These are phyloP conservation scores for Neurospora sp. DNA, from an alignment of 2,329 filamentous ascomycete genomes.

Conservation along the genomic window DNA sequence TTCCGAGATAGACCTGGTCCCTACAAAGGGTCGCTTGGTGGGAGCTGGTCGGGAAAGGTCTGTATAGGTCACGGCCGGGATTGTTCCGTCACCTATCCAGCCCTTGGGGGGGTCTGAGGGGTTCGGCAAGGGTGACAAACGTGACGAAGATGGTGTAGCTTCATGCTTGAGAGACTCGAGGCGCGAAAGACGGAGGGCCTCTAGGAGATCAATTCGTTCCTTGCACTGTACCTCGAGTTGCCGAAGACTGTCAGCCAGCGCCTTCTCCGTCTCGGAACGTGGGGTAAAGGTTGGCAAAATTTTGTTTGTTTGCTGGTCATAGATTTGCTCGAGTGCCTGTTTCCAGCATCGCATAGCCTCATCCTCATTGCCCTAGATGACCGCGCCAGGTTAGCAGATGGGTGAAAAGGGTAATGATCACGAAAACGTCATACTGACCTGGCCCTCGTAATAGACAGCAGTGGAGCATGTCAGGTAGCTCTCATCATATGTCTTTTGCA, in stretches of 20 bases:
- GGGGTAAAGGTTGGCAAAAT: conserved; percentile 59
- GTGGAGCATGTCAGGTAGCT: conserved; percentile 92
- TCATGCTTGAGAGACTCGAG: conserved; percentile 25
- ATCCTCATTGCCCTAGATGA: conserved; percentile 69
- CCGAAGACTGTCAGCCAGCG: conserved; percentile 69
- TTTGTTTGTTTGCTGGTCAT: conserved; percentile 72
- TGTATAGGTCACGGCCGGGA: conserved; percentile 69
- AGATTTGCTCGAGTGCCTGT: conserved; percentile 77
- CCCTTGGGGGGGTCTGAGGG: conserved; percentile 29
- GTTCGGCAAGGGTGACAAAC: conserved; percentile 8
- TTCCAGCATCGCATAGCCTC: conserved; percentile 90
- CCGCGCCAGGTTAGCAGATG: conserved; percentile 3
- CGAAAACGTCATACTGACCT: conserved; percentile 42
- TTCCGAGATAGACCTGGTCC: conserved; percentile 44
- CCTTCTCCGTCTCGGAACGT: conserved; percentile 72
- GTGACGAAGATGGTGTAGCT: conserved; percentile 6
- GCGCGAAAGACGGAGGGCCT: conserved; percentile 63
- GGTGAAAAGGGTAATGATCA: neutral
- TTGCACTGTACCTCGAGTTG: conserved; percentile 86
- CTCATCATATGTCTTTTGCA: conserved; percentile 98
- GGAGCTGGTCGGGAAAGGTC: conserved; percentile 64
- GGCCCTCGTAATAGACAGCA: conserved; percentile 88
- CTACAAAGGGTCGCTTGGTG: conserved; percentile 40
- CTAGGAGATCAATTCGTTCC: conserved; percentile 80
- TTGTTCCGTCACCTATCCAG: conserved; percentile 71